Percentiles rank a stretch among this genome's conserved stretches.
These are phyloP conservation scores for Pouteria glomerata DNA, from an alignment of 148 eudicot genomes.

Conservation along the genomic window DNA sequence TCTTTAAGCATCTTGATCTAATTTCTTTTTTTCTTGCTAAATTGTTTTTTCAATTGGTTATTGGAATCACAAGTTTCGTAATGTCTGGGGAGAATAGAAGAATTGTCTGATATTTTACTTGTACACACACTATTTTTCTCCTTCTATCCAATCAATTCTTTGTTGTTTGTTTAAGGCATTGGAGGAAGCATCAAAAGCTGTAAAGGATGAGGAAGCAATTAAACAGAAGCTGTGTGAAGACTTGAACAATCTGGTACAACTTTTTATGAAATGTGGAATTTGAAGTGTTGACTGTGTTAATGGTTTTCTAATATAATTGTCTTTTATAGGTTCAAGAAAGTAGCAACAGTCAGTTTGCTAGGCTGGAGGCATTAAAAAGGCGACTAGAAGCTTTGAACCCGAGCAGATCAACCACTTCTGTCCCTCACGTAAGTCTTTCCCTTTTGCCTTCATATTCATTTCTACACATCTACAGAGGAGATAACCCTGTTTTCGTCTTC, in stretches of 20 bases:
- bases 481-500: neutral
- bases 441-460: neutral
- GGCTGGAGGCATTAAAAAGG: slow-evolving; percentile 85
- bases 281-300: slow-evolving; percentile 6
- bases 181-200: slow-evolving; percentile 70
- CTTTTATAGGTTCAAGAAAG: slow-evolving; percentile 77
- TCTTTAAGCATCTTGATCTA: neutral
- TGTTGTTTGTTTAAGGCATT: slow-evolving; percentile 41
- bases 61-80: neutral
- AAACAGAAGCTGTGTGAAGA: slow-evolving; percentile 92
- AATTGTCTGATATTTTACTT: neutral
- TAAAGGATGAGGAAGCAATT: slow-evolving; percentile 76
- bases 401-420: slow-evolving; percentile 46
- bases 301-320: slow-evolving; percentile 5
- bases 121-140: neutral
- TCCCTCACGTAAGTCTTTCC: slow-evolving; percentile 31
- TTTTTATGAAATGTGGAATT: neutral
- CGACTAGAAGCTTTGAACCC: slow-evolving; percentile 89
- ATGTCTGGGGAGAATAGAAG: neutral
- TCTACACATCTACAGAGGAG: neutral
- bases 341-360: slow-evolving; percentile 55
- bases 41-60: neutral
- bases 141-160: neutral
- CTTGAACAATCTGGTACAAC: slow-evolving; percentile 65
- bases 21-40: neutral